These are phyloP conservation scores for Heliamphora pulchella DNA, from an alignment of 179 eudicot genomes.

Conservation along the genomic window DNA sequence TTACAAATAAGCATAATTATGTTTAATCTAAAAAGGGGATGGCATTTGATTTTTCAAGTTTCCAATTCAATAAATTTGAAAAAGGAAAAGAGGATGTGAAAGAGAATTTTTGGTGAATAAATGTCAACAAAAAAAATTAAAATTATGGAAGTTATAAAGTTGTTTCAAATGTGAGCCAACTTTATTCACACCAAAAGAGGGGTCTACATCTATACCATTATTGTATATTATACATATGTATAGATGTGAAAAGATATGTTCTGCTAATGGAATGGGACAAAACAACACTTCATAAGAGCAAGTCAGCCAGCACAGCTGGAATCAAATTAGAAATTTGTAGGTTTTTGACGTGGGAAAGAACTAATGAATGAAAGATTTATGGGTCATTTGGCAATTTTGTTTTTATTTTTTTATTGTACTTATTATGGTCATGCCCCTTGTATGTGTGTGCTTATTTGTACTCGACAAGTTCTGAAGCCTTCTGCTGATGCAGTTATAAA, in stretches of 20 bases:
- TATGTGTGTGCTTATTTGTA: background rate
- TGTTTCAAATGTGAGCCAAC: too few species aligned
- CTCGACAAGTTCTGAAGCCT: slow-evolving; percentile 14
- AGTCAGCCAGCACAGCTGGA: background rate
- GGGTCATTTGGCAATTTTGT: background rate
- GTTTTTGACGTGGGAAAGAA: background rate
- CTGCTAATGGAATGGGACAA: background rate
- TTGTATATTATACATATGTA: too few species aligned
- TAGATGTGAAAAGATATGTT: background rate
- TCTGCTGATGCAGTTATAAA: slow-evolving; percentile 17
- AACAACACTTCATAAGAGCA: background rate
- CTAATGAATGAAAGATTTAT: background rate
- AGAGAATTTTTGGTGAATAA: too few species aligned
- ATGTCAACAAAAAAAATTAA: too few species aligned
- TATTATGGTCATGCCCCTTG: background rate
- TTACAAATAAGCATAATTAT: too few species aligned
- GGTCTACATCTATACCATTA: too few species aligned
- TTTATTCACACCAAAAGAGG: too few species aligned
- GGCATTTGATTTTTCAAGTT: too few species aligned
- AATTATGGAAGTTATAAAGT: too few species aligned
- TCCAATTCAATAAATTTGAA: too few species aligned
- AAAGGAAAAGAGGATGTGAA: too few species aligned
- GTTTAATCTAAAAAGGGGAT: too few species aligned
- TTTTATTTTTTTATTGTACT: background rate
- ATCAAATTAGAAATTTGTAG: background rate